phyloP scores from a whole-genome alignment of 2,329 filamentous ascomycete genomes.

The Beauveria sp. region DNA sequence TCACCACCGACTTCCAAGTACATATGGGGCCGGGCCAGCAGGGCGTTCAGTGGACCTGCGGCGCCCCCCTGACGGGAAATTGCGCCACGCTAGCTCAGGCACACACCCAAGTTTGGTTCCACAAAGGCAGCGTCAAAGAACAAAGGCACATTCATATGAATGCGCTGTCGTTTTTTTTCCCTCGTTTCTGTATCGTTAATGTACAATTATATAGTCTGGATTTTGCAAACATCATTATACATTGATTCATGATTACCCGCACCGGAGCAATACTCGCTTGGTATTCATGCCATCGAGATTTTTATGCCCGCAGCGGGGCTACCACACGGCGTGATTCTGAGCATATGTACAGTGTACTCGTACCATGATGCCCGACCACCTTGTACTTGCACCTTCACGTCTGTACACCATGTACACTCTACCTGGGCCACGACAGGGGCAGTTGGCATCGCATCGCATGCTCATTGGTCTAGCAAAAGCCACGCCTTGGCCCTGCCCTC shows the following conservation, averaged over 20 bases:
- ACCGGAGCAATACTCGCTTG: neutral
- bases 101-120: neutral
- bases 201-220: too few relatives aligned
- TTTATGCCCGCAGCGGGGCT: neutral
- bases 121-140: neutral
- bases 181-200: too few relatives aligned
- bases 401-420: neutral
- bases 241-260: too few relatives aligned
- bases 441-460: too few relatives aligned
- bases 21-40: neutral
- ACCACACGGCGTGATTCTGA: neutral
- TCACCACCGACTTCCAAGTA: neutral
- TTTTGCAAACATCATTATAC: too few relatives aligned
- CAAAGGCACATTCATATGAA: neutral
- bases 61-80: slow-evolving; percentile 2
- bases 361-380: neutral
- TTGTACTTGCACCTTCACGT: too few relatives aligned
- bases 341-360: neutral
- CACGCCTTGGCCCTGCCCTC: neutral
- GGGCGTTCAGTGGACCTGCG: neutral
- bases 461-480: neutral
- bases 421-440: neutral
- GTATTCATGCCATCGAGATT: neutral
- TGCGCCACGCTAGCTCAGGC: slow-evolving; percentile 5
- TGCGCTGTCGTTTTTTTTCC: neutral